Base-by-base conservation (phyloP, 2,329 filamentous ascomycete genomes). In the Colletotrichum noveboracense region DNA sequence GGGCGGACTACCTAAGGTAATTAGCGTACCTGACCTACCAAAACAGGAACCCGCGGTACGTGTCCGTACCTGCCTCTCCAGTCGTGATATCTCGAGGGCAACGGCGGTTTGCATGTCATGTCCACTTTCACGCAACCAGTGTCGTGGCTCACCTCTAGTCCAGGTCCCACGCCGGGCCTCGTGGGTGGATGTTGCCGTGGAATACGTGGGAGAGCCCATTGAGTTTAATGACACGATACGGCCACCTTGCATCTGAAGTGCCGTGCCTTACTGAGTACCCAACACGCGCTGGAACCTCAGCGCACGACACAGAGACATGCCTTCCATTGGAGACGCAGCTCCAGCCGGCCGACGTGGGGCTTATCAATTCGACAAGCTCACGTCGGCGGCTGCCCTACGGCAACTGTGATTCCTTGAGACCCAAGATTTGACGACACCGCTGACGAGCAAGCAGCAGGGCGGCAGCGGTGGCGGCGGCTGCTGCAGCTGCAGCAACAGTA, bases 11-110 rank as follows among this genome's bases (percentile, higher is more conserved):
- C 38, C 18, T n/a, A 48, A 48, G n/a, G 43, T 52, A 52, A 52
- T 21, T 52, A 52, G 43, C 43, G 43, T 52, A 52, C 43, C 38
- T 43, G 12, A n/a, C 36, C 38, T 48, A 48, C 38, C 10, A 52
- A 21, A 30, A 55, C 52, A 32, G 62, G 32, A 56, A 58, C 32
- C 28, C 52, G 58, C n/a, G 66, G 73, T 68, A 75, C 64, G 73
- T 73, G 66, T 36, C 10, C 9, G 13, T 34, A 36, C 48, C 43
- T 52, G 43, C 43, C 43, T 52, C 43, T 52, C 43, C 43, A 61
- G 28, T 32, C 58, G 58, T 61, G 24, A 58, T 73, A 75, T 73
- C 48, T 65, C 24, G 26, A 67, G 32, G 73, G 69, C 69, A 75
- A 66, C n/a, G 28, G 48, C 58, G 43, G 65, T 68, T 64, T 72